Evolutionary conservation across 371 early-diverging fungal genomes (phyloP).

Genomic region (Mucor irregularis): DNA sequence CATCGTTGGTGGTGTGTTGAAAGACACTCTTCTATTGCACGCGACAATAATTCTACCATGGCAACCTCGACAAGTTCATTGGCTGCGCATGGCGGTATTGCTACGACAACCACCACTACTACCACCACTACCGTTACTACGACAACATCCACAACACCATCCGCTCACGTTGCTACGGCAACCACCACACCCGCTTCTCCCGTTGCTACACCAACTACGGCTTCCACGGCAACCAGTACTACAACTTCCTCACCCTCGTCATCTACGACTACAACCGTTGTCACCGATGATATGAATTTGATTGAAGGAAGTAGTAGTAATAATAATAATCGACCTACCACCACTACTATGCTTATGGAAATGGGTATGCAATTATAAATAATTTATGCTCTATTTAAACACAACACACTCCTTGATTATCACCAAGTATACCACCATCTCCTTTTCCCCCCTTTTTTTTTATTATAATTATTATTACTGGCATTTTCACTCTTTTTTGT

Average conservation of each 20-base stretch:
- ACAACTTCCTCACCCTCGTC: neutral
- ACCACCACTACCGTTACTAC: neutral
- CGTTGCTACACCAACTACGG: constrained; percentile 1
- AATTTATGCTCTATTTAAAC: neutral
- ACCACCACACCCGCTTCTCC: neutral
- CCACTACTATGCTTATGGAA: constrained; percentile 17
- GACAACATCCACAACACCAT: neutral
- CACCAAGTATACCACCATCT: neutral
- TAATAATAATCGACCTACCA: constrained; percentile 5
- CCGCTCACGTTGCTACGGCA: neutral
- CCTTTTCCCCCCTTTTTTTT: neutral
- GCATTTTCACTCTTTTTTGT: too few species aligned
- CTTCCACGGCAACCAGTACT: neutral
- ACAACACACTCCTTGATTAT: neutral
- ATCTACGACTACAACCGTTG: neutral
- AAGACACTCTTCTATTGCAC: constrained; percentile 30
- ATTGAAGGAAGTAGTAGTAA: neutral
- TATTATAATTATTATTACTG: neutral
- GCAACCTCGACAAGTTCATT: neutral
- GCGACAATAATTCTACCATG: neutral
- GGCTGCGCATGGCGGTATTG: neutral
- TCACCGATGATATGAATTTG: neutral
- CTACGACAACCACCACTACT: neutral
- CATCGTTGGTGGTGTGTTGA: constrained; percentile 83
- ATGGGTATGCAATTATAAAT: constrained; percentile 27